phyloP scores from a whole-genome alignment of 75 land plant genomes.

The Adiantum capillusveneris region DNA sequence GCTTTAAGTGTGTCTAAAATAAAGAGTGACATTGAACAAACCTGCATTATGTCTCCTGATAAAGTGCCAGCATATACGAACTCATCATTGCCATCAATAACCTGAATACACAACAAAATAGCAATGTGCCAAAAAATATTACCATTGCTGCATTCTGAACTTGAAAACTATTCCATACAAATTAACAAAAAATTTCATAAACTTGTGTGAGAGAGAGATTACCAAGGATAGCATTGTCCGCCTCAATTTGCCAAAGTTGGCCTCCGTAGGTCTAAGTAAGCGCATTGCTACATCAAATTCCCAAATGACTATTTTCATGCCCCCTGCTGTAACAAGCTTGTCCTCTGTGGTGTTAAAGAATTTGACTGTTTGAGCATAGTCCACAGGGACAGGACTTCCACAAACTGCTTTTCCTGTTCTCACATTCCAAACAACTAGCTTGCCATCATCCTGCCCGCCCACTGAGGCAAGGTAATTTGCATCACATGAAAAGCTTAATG shows the following conservation, averaged over 20 bases:
- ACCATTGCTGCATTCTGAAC: neutral
- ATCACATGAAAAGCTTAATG: constrained; percentile 28
- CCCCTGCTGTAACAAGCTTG: constrained; percentile 28
- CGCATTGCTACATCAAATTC: constrained; percentile 20
- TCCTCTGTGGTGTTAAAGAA: constrained; percentile 18
- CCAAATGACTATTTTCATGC: constrained; percentile 21
- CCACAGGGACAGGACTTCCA: constrained; percentile 33
- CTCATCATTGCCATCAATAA: constrained; percentile 31
- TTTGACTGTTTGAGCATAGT: constrained; percentile 20
- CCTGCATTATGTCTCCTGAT: constrained; percentile 31
- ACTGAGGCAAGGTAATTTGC: constrained; percentile 23
- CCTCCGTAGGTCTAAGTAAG: constrained; percentile 17
- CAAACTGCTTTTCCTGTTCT: constrained; percentile 34
- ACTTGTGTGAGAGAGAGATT: neutral
- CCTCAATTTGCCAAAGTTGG: constrained; percentile 20
- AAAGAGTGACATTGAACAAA: too few species aligned
- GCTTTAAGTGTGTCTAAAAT: too few species aligned
- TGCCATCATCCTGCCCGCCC: constrained; percentile 36
- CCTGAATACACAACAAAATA: constrained; percentile 9
- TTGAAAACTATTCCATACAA: neutral
- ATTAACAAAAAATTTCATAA: too few species aligned
- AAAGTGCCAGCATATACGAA: constrained; percentile 31
- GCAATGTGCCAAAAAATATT: neutral
- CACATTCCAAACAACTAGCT: constrained; percentile 32
- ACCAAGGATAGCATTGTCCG: constrained; percentile 6